These are phyloP conservation scores for Trapa incisa DNA, from an alignment of 345 rosid species.

Conservation along the genomic window DNA sequence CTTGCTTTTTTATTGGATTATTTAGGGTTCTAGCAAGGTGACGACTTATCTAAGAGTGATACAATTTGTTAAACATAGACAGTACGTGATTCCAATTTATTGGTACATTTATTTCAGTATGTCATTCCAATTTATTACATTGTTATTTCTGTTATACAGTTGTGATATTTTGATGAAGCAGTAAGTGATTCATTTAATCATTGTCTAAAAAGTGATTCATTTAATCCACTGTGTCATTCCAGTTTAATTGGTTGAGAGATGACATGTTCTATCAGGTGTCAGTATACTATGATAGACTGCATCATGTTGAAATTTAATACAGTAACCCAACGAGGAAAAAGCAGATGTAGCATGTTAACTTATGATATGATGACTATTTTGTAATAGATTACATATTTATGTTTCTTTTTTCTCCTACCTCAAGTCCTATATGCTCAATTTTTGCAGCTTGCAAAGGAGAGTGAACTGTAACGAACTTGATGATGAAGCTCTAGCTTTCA, in stretches of 20 bases:
- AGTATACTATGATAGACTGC: not conserved
- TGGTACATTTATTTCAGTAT: too few species aligned
- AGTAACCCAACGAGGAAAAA: not conserved
- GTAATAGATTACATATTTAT: not conserved
- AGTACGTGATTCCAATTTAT: too few species aligned
- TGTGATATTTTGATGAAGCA: not conserved
- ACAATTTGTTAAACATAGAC: not conserved
- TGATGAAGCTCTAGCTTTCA: slow-evolving; percentile 88
- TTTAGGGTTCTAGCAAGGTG: not conserved
- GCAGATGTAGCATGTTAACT: not conserved
- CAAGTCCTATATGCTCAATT: not conserved
- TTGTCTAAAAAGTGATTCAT: not conserved
- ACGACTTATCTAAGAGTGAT: not conserved
- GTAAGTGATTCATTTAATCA: not conserved
- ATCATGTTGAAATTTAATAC: not conserved
- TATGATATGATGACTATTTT: not conserved
- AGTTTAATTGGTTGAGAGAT: not conserved
- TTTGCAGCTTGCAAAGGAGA: slow-evolving; percentile 82
- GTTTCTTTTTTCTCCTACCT: not conserved
- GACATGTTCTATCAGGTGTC: not conserved
- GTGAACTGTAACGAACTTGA: slow-evolving; percentile 62
- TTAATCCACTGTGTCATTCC: not conserved
- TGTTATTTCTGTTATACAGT: too few species aligned
- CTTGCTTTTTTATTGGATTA: not conserved
- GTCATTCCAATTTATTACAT: too few species aligned